A percentile compares a stretch with the other conserved stretches of the same genome.
phyloP scores from a whole-genome alignment of 129 eudicot genomes.

The Heracleum sosnowskyi region DNA sequence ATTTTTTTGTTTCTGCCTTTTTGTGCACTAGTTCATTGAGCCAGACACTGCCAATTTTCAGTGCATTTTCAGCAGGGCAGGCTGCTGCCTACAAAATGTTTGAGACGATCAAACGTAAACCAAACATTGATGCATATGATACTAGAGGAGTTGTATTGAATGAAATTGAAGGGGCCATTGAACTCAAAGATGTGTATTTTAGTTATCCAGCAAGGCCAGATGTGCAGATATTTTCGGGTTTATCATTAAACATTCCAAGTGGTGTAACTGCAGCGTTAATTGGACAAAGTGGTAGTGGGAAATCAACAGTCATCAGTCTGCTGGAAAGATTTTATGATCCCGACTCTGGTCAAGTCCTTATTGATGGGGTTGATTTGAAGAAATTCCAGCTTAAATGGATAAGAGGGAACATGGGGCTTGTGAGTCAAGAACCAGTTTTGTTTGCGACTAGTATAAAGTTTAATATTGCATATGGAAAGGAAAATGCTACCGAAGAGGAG shows the following conservation, averaged over 20 bases:
- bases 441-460: slow-evolving; percentile 70
- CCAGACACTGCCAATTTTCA: slow-evolving; percentile 45
- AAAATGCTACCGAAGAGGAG: slow-evolving; percentile 50
- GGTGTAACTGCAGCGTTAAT: slow-evolving; percentile 72
- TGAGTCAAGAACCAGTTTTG: slow-evolving; percentile 81
- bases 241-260: slow-evolving; percentile 41
- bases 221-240: slow-evolving; percentile 54
- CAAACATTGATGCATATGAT: slow-evolving; percentile 44
- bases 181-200: slow-evolving; percentile 55
- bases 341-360: slow-evolving; percentile 60
- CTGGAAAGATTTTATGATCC: slow-evolving; percentile 93
- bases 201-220: slow-evolving; percentile 67
- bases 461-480: slow-evolving; percentile 65
- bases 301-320: slow-evolving; percentile 63
- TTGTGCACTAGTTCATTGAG: slow-evolving; percentile 27
- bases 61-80: slow-evolving; percentile 64
- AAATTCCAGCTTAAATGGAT: slow-evolving; percentile 68
- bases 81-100: slow-evolving; percentile 74
- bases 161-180: slow-evolving; percentile 49
- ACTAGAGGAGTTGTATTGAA: slow-evolving; percentile 29
- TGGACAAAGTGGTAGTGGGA: slow-evolving; percentile 86
- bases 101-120: slow-evolving; percentile 44
- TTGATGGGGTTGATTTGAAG: slow-evolving; percentile 58
- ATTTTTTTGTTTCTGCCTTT: background rate
- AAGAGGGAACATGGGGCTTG: slow-evolving; percentile 68